These are phyloP conservation scores for Peronospora farinosa DNA, from an alignment of 352 stramenopile species.

Conservation along the genomic window DNA sequence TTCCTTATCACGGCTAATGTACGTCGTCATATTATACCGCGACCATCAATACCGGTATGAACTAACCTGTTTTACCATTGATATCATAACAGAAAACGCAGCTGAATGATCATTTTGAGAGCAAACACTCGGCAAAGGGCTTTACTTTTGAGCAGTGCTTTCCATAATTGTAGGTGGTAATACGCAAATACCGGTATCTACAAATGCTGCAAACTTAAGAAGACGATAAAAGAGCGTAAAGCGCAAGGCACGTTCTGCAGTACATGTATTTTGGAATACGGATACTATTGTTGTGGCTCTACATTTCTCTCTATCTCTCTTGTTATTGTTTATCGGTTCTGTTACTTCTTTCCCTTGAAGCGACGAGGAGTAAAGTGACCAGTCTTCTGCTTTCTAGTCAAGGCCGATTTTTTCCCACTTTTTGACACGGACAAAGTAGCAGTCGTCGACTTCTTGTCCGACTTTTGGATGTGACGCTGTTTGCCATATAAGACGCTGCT, in stretches of 20 bases:
- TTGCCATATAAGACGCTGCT: slow-evolving; percentile 58
- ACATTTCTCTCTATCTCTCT: background rate
- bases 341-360: slow-evolving; percentile 29
- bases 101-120: slow-evolving; percentile 78
- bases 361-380: slow-evolving; percentile 37
- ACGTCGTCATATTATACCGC: slow-evolving; percentile 18
- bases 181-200: background rate
- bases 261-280: background rate
- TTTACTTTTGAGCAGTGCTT: slow-evolving; percentile 77
- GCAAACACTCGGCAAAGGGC: slow-evolving; percentile 74
- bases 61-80: background rate
- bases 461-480: slow-evolving; percentile 29
- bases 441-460: background rate
- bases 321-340: slow-evolving; percentile 12
- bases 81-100: slow-evolving; percentile 36
- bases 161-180: slow-evolving; percentile 7
- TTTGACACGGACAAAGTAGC: slow-evolving; percentile 6
- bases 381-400: slow-evolving; percentile 39
- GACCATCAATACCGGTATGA: too few species aligned
- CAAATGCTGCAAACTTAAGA: background rate
- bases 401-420: slow-evolving; percentile 13
- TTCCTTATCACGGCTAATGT: slow-evolving; percentile 83
- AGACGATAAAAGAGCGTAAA: too few species aligned
- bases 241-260: too few species aligned
- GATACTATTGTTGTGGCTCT: slow-evolving; percentile 1